Conservation (phyloP, 768 basidiomycete species). For the Russula sp. region DNA sequence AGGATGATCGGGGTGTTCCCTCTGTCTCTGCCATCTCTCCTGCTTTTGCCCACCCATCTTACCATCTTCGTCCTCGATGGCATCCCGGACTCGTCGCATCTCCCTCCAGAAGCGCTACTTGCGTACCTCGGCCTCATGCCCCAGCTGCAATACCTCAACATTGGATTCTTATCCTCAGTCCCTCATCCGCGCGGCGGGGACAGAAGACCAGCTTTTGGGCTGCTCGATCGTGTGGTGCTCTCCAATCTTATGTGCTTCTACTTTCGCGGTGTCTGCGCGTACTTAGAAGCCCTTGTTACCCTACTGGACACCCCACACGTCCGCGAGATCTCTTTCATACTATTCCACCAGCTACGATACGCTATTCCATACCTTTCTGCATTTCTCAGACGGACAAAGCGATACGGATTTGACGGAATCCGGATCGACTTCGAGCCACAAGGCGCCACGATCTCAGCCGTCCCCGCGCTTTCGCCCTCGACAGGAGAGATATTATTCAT, state of each 20-base stretch:
- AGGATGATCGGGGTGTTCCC: too few species aligned
- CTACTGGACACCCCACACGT: background rate
- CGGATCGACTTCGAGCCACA: background rate
- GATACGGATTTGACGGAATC: constrained; percentile 2
- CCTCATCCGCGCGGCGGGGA: too few species aligned
- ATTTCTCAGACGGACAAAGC: background rate
- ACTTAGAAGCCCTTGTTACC: background rate
- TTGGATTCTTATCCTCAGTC: too few species aligned
- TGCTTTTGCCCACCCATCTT: too few species aligned
- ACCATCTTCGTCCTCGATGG: too few species aligned
- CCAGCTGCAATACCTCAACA: too few species aligned
- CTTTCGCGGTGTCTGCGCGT: background rate
- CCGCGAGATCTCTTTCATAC: background rate
- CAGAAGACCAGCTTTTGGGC: background rate
- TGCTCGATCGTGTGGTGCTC: background rate
- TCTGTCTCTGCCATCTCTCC: too few species aligned
- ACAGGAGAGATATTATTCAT: background rate
- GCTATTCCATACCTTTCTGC: background rate
- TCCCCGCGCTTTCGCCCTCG: background rate
- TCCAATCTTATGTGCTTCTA: background rate
- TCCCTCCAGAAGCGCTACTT: too few species aligned
- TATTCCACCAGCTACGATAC: constrained; percentile 4
- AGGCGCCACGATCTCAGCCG: background rate
- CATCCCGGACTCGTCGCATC: too few species aligned
- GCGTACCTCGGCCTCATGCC: too few species aligned